phyloP scores from a whole-genome alignment of 1,284 basidiomycete species.

The Hypsizygus ulmarius region DNA sequence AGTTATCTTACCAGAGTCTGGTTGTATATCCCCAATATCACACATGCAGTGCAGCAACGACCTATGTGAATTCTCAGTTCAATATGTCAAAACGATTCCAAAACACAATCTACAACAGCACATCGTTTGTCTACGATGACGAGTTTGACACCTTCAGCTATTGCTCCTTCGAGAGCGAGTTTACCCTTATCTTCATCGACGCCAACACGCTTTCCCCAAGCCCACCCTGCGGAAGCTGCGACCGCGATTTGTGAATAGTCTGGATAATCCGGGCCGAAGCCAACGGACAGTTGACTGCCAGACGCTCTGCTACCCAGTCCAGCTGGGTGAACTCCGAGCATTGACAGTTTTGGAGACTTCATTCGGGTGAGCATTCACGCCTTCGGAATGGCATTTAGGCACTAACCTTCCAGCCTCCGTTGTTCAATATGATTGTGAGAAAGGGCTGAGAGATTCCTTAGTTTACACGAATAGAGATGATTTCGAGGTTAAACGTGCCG shows the following conservation, averaged over 20 bases:
- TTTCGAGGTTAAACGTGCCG: conserved; percentile 41
- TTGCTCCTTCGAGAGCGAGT: conserved; percentile 37
- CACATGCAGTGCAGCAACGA: no score
- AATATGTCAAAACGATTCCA: conserved; percentile 26
- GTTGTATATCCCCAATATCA: background rate
- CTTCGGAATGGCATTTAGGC: background rate
- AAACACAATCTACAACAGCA: conserved; percentile 55
- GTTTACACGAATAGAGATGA: conserved; percentile 1
- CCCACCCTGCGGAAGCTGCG: conserved; percentile 61
- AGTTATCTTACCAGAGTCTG: background rate
- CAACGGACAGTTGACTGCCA: conserved; percentile 52
- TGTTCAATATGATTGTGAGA: conserved; percentile 68
- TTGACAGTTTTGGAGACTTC: conserved; percentile 59
- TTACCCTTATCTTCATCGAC: conserved; percentile 21
- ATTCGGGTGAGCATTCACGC: background rate
- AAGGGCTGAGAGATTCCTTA: conserved; percentile 49
- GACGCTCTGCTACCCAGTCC: conserved; percentile 50
- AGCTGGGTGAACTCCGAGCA: conserved; percentile 61
- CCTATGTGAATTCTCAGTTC: no score
- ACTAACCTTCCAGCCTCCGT: conserved; percentile 64
- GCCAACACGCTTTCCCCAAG: conserved; percentile 54
- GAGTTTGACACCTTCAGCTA: conserved; percentile 50
- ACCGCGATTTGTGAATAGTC: conserved; percentile 62
- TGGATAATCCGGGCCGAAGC: conserved; percentile 63
- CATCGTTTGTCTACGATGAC: conserved; percentile 60